Evolutionary conservation across 2,329 filamentous ascomycete species (phyloP), one percentile per base, ranked within the genome.

Genomic region (Beauveria brongniartii): DNA sequence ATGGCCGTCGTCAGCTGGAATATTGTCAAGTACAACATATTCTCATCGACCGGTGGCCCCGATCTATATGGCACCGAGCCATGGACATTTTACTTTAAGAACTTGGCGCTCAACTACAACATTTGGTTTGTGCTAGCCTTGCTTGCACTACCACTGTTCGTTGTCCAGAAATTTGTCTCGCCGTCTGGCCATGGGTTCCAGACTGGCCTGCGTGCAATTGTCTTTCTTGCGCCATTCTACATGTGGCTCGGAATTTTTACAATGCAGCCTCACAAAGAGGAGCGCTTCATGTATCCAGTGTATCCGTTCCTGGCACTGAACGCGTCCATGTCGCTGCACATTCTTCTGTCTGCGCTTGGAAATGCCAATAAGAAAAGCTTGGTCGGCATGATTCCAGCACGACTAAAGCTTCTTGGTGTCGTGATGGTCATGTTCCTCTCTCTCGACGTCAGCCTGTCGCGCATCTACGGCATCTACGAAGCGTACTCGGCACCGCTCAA

Each of bases 221-320:
- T 93, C 22, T 91, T 96, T 66, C 79, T 93, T 59, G 77, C 84
- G 0, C 94, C 94, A 0, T 96, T 97, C 74, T 99, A 97, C 72
- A 81, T 97, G 70, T 99, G 94, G 94, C 82, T 99, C 30, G 83
- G 76, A 3, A 94, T 97, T 64, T 97, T 99, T 76, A 93, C 90
- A 0, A 72, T 89, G 9, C 94, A 99, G 71, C 91, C 94, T 18
- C 94, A 99, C 76, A 99, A 99, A 70, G 94, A 99, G 72, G 94
- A 99, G 75, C 83, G 94, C 7, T 99, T 99, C 78, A 97, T 99
- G 92, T 99, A 96, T 69, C 94, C 94, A 0, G 90, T 86, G 2
- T 99, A 99, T 69, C 94, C 94, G 1, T 91, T 93, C 64, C 80
- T 99, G 43, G 89, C 90, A 0, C 80, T 99, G 41, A 97, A 96